Conservation (phyloP, 2,329 filamentous ascomycete genomes). For the Aspergillus pseudonomiae region DNA sequence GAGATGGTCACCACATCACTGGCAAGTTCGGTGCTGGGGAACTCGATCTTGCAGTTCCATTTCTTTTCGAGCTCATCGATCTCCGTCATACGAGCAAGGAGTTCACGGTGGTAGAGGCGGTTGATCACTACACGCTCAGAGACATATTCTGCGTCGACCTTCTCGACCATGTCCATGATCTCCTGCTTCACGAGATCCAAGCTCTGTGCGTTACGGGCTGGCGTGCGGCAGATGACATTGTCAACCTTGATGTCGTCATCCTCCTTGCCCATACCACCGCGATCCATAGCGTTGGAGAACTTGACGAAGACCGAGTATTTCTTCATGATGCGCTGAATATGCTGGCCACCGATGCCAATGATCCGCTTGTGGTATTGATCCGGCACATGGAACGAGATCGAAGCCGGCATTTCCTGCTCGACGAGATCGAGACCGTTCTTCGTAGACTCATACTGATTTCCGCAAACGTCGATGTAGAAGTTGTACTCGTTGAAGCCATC, state of each 20-base stretch:
- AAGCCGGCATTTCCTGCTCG: conserved; percentile 98
- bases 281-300: conserved; percentile 98
- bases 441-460: conserved; percentile 87
- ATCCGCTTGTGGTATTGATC: conserved; percentile 99
- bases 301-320: conserved; percentile 99
- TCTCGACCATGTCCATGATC: conserved; percentile 99
- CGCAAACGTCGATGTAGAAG: conserved; percentile 98
- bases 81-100: conserved; percentile 83
- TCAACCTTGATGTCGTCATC: conserved; percentile 98
- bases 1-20: conserved; percentile 96
- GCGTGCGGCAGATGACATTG: conserved; percentile 97
- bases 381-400: conserved; percentile 97
- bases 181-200: conserved; percentile 97
- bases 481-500: conserved; percentile 99
- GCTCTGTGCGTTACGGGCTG: conserved; percentile 94
- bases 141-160: conserved; percentile 95
- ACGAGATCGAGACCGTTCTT: conserved; percentile 90
- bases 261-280: conserved; percentile 88
- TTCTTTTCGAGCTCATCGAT: conserved; percentile 97
- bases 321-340: conserved; percentile 99
- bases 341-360: conserved; percentile 96
- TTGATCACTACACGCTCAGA: conserved; percentile 92
- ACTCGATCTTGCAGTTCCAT: conserved; percentile 99
- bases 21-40: conserved; percentile 95
- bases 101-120: conserved; percentile 90